phyloP scores from a whole-genome alignment of 1,139 yeast genomes.

The Pichia sp. region DNA sequence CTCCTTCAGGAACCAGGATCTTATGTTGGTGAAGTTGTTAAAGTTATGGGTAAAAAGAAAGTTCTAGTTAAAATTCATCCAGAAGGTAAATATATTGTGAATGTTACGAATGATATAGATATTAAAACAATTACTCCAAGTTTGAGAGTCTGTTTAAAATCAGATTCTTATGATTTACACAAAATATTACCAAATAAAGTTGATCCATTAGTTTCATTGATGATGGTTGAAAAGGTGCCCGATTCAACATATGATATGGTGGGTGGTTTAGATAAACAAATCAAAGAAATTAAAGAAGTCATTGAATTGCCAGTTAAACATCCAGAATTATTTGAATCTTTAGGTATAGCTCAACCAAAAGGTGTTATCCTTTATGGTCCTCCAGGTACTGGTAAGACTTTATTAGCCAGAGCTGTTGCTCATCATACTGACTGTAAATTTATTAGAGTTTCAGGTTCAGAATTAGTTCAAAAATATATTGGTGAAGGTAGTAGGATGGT shows the following conservation, averaged over 20 bases:
- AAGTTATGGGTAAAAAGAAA: conserved; percentile 92
- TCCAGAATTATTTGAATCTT: conserved; percentile 91
- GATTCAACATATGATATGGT: conserved; percentile 98
- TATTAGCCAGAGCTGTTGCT: conserved; percentile 95
- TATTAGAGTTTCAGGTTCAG: conserved; percentile 93
- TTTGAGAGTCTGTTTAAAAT: conserved; percentile 88
- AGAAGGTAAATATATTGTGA: conserved; percentile 93
- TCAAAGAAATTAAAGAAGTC: conserved; percentile 96
- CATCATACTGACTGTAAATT: conserved; percentile 98
- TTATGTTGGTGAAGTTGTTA: conserved; percentile 95
- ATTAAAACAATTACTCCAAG: conserved; percentile 89
- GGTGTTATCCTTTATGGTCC: conserved; percentile 98
- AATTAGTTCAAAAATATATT: conserved; percentile 92
- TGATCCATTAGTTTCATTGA: conserved; percentile 94
- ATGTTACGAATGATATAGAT: conserved; percentile 83
- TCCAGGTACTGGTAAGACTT: conserved; percentile 98
- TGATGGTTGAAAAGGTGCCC: conserved; percentile 99
- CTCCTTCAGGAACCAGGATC: conserved; percentile 95
- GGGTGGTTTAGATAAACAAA: conserved; percentile 95
- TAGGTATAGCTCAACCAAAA: conserved; percentile 98
- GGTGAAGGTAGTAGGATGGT: conserved; percentile 99
- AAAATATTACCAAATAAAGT: conserved; percentile 93
- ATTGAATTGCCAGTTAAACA: conserved; percentile 97
- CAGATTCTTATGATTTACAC: conserved; percentile 91
- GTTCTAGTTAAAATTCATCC: conserved; percentile 94